phyloP scores from a whole-genome alignment of 495 filamentous ascomycete genomes.

The Lophiotrema nucula region DNA sequence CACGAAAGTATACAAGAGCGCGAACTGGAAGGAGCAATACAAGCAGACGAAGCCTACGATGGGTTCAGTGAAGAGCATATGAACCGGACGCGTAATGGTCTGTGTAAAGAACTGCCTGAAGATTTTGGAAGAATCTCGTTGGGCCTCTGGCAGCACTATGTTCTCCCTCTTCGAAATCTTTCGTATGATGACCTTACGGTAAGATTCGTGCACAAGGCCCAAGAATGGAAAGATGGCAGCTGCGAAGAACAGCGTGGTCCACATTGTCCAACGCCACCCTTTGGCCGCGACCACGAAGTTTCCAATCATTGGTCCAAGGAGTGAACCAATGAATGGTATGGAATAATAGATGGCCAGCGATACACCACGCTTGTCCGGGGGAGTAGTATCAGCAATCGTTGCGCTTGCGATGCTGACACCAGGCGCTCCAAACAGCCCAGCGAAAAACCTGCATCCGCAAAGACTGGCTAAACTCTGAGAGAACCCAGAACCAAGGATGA shows the following conservation, averaged over 20 bases:
- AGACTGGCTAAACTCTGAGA: conserved; percentile 22
- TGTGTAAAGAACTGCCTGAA: conserved; percentile 17
- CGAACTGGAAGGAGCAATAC: conserved; percentile 38
- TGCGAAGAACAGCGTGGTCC: too few relatives aligned
- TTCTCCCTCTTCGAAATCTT: not conserved
- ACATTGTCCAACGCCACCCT: too few relatives aligned
- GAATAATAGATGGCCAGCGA: conserved; percentile 2
- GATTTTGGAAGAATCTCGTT: not conserved
- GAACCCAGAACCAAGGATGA: conserved; percentile 36
- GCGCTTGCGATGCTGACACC: conserved; percentile 4
- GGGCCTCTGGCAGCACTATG: not conserved
- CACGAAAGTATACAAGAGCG: conserved; percentile 35
- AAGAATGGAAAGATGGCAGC: too few relatives aligned
- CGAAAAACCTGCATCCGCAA: conserved; percentile 33
- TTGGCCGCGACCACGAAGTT: conserved; percentile 7
- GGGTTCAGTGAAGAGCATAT: conserved; percentile 39
- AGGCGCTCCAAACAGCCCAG: conserved; percentile 32
- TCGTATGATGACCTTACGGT: not conserved
- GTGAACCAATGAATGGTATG: conserved; percentile 13
- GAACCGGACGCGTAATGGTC: conserved; percentile 32
- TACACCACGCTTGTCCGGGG: not conserved
- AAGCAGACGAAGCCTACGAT: conserved; percentile 35
- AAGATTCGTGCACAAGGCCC: not conserved
- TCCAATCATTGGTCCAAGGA: conserved; percentile 8
- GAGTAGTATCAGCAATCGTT: conserved; percentile 8